A percentile compares a stretch with the other conserved stretches of the same genome.
Conservation (phyloP, 2,329 filamentous ascomycete species). For the Hypomyces perniciosus region DNA sequence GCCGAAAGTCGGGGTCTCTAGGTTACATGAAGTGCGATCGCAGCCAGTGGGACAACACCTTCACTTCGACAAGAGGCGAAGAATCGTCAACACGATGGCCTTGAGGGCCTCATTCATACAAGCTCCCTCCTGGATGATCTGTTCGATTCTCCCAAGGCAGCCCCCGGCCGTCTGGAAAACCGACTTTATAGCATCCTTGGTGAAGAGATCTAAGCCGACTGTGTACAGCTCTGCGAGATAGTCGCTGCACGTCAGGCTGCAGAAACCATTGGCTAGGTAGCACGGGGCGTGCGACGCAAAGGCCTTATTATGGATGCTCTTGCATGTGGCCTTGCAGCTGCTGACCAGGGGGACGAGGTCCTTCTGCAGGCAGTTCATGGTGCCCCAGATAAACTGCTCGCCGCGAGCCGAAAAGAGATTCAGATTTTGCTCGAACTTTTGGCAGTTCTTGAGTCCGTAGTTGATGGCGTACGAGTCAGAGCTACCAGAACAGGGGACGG, state of each 20-base stretch:
- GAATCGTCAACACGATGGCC: slow-evolving; percentile 1
- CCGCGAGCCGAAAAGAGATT: slow-evolving; percentile 2
- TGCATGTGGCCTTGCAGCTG: slow-evolving; percentile 7
- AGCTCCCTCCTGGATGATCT: slow-evolving; percentile 6
- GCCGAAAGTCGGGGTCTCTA: too few relatives aligned
- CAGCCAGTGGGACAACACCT: too few relatives aligned
- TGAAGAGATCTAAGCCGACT: slow-evolving; percentile 9
- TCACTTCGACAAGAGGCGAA: not conserved
- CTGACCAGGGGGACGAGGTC: slow-evolving; percentile 4
- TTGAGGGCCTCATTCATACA: slow-evolving; percentile 4
- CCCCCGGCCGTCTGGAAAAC: slow-evolving; percentile 1
- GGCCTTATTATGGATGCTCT: slow-evolving; percentile 5
- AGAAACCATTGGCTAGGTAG: slow-evolving; percentile 9
- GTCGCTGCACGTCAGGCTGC: slow-evolving; percentile 3
- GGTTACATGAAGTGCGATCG: too few relatives aligned
- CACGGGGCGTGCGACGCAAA: slow-evolving; percentile 9
- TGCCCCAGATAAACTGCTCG: slow-evolving; percentile 7
- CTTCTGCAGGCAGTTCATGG: slow-evolving; percentile 10
- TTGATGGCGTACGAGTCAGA: slow-evolving; percentile 1
- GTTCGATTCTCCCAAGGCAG: slow-evolving; percentile 1
- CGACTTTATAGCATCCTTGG: slow-evolving; percentile 4
- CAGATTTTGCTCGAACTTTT: slow-evolving; percentile 5
- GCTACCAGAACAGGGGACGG: slow-evolving; percentile 1
- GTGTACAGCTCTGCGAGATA: slow-evolving; percentile 4
- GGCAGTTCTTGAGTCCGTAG: slow-evolving; percentile 7